Evolutionary conservation across 2,329 filamentous ascomycete genomes (phyloP).

Genomic region (Tympanopsis confertula): DNA sequence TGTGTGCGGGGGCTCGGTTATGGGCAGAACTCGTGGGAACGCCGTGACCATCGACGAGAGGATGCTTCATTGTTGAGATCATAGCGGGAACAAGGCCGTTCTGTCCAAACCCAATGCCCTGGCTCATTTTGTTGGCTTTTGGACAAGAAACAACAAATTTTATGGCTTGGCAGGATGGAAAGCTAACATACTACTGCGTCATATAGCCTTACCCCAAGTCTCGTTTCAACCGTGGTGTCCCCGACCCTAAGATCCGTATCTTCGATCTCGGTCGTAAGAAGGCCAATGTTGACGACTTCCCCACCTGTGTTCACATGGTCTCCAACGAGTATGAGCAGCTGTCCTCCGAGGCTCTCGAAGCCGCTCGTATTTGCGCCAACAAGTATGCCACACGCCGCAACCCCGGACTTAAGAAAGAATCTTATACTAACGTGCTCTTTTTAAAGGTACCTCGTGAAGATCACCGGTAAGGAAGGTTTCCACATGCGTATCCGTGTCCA

Average conservation of each 20-base stretch:
- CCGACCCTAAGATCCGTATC: constrained; percentile 78
- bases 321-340: constrained; percentile 99
- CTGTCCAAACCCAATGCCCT: neutral
- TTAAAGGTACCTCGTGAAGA: constrained; percentile 51
- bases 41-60: constrained; percentile 6
- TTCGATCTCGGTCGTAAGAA: constrained; percentile 98
- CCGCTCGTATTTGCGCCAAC: constrained; percentile 99
- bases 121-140: constrained; percentile 2
- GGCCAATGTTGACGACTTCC: constrained; percentile 98
- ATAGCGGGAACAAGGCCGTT: too few species aligned
- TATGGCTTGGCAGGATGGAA: too few species aligned
- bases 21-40: constrained; percentile 7
- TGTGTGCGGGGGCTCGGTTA: constrained; percentile 7
- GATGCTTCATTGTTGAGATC: constrained; percentile 17
- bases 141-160: too few species aligned
- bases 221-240: constrained; percentile 99
- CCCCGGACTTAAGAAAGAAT: neutral
- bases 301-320: constrained; percentile 95
- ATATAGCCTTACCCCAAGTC: constrained; percentile 97
- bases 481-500: constrained; percentile 76
- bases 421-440: neutral
- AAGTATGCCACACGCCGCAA: constrained; percentile 45
- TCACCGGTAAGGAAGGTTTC: constrained; percentile 62
- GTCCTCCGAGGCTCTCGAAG: constrained; percentile 98
- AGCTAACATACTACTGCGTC: too few species aligned